These are phyloP conservation scores for Backusella tarrabulga DNA, from an alignment of 192 early-diverging fungal genomes.

Conservation along the genomic window DNA sequence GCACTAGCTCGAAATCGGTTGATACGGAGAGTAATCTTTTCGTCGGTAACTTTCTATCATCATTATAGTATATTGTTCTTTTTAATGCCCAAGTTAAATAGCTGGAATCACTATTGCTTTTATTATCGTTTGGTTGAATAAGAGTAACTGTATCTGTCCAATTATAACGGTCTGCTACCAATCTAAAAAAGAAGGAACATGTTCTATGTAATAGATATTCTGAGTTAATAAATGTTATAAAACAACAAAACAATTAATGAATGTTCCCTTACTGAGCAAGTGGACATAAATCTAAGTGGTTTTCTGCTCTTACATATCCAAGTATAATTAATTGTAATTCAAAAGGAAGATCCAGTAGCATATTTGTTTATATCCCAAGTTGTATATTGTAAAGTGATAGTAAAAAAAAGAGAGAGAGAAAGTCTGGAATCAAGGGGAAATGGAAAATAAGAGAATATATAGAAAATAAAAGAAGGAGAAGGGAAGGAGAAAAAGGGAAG, in stretches of 20 bases:
- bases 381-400: background rate
- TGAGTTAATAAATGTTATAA: background rate
- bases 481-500: background rate
- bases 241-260: background rate
- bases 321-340: conserved; percentile 16
- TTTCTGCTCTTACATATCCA: conserved; percentile 5
- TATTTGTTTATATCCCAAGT: background rate
- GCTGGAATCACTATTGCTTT: background rate
- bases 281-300: conserved; percentile 12
- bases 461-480: background rate
- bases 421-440: background rate
- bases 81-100: background rate
- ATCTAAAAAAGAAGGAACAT: background rate
- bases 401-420: background rate
- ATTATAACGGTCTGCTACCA: conserved; percentile 12
- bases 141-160: conserved; percentile 9
- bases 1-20: background rate
- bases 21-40: background rate
- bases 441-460: background rate
- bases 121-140: background rate
- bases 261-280: conserved; percentile 4
- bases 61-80: background rate
- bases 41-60: background rate
- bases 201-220: background rate
- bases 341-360: conserved; percentile 5